A percentile compares a stretch with the other conserved stretches of the same genome.
Evolutionary conservation across 2,329 filamentous ascomycete species (phyloP).

Genomic region (Thelonectria rubi): DNA sequence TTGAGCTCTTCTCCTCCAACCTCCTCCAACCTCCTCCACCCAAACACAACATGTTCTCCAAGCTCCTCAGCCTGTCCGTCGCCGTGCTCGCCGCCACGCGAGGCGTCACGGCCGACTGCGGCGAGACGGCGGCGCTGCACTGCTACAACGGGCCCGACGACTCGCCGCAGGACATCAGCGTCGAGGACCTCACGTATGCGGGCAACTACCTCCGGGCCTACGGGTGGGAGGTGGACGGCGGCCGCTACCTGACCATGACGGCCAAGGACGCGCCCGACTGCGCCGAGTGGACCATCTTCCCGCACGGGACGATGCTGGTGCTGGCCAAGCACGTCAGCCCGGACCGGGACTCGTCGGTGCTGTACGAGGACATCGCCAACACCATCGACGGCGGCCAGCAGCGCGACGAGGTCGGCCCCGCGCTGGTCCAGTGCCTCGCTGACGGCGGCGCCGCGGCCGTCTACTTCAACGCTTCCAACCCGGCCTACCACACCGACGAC

Average conservation of each 20-base stretch:
- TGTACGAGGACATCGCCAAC: constrained; percentile 40
- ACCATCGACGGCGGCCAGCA: constrained; percentile 40
- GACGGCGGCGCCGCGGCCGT: constrained; percentile 38
- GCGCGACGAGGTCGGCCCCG: constrained; percentile 15
- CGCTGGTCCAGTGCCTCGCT: constrained; percentile 33
- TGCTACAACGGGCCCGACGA: constrained; percentile 34
- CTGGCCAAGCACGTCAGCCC: constrained; percentile 41
- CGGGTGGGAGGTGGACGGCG: constrained; percentile 11
- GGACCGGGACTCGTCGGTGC: constrained; percentile 31
- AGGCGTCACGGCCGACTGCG: constrained; percentile 6
- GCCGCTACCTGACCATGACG: constrained; percentile 32
- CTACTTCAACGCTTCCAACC: constrained; percentile 25
- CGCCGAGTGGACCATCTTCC: constrained; percentile 37
- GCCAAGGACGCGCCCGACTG: constrained; percentile 31
- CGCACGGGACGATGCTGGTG: constrained; percentile 30
- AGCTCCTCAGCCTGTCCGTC: constrained; percentile 1
- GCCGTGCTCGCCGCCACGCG: constrained; percentile 4
- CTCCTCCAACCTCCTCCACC: neutral
- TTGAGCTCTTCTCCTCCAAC: too few species aligned
- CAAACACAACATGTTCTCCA: neutral
- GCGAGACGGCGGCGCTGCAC: constrained; percentile 18
- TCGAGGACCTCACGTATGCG: constrained; percentile 32
- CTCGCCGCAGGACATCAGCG: constrained; percentile 30
- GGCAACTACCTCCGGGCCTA: constrained; percentile 27
- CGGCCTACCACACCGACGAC: constrained; percentile 26